Evolutionary conservation across 176 grass and related monocot genomes (phyloP), one percentile per base, ranked within the genome.

Genomic region (Aechmea fasciata): DNA sequence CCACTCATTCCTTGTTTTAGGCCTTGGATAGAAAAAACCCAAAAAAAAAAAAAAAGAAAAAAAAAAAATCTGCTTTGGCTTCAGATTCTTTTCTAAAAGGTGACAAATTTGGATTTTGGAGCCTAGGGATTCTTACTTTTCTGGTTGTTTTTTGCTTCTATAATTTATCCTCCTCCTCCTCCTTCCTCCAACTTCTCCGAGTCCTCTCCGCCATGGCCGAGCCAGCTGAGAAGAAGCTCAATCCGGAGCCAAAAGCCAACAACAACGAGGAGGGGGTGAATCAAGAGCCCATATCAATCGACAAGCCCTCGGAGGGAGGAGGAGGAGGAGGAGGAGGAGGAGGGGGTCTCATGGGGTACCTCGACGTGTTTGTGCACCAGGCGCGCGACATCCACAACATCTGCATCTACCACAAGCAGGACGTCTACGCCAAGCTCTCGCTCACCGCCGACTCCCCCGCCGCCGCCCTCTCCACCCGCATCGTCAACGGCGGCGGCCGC

Each of bases 401-500:
- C 55, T 61, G 55, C 55, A 61, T 61, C 55, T 61, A 61, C 13
- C 55, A 61, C 55, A 61, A 61, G 55, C 55, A 61, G 20, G 55
- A 61, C 20, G 55, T 61, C 1, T 61, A 61, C 10, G 55, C 55
- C 9, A 61, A 61, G 55, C 55, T 61, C 55, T 18, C 13, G 11
- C 55, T 61, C 15, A 61, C 55, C n/a, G 20, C 17, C 2, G 55
- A 61, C 55, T 41, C 33, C 33, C 85, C 79, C 15, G 79, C 77
- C 25, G 73, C 68, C 48, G 78, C 93, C 9, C 78, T 85, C 57
- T 97, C 89, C 9, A 97, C 94, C 47, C 73, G 83, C 66, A 91
- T 84, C 51, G 83, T 97, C 48, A 92, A 97, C 10, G 82, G 83
- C 15, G 94, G 82, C n/a, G 94, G 94, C 0, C 76, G 63, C 26